Conservation (phyloP, 768 basidiomycete species). For the Phylloporus rhodoxanthus region DNA sequence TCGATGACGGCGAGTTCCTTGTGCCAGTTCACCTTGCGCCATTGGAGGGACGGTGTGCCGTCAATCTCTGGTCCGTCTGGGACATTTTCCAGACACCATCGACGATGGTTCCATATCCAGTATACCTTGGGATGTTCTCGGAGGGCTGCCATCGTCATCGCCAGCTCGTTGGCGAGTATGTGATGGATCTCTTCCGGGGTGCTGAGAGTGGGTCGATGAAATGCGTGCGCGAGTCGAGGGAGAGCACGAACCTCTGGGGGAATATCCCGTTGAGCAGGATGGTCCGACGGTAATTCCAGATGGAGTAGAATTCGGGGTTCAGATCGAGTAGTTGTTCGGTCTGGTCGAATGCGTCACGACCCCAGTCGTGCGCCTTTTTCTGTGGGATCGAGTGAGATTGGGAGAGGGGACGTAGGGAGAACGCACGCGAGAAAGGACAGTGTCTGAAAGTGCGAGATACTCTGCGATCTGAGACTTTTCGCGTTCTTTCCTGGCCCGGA, state of each 20-base stretch:
- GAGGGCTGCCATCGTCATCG: slow-evolving; percentile 74
- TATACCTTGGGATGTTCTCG: slow-evolving; percentile 91
- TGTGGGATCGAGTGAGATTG: slow-evolving; percentile 28
- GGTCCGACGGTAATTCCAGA: slow-evolving; percentile 90
- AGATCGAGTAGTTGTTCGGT: slow-evolving; percentile 72
- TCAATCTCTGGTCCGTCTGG: slow-evolving; percentile 61
- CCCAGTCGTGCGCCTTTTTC: slow-evolving; percentile 69
- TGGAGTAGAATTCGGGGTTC: slow-evolving; percentile 94
- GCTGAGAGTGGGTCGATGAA: slow-evolving; percentile 35
- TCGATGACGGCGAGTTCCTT: slow-evolving; percentile 84
- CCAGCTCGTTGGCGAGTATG: slow-evolving; percentile 65
- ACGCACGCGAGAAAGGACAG: slow-evolving; percentile 61
- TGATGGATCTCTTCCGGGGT: slow-evolving; percentile 55
- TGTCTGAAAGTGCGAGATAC: slow-evolving; percentile 60
- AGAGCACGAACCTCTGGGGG: slow-evolving; percentile 45
- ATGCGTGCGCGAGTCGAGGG: neutral
- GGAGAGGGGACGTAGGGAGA: neutral
- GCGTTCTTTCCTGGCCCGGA: slow-evolving; percentile 60
- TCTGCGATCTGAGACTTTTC: slow-evolving; percentile 74
- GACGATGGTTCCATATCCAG: slow-evolving; percentile 97
- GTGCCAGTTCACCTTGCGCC: slow-evolving; percentile 79
- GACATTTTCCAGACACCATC: slow-evolving; percentile 89
- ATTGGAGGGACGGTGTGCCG: slow-evolving; percentile 45
- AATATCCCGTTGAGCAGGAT: slow-evolving; percentile 74
- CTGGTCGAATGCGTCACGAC: slow-evolving; percentile 65